A percentile compares a stretch with the other conserved stretches of the same genome.
phyloP scores from a whole-genome alignment of 1,139 yeast genomes.

The Pichia sp. region DNA sequence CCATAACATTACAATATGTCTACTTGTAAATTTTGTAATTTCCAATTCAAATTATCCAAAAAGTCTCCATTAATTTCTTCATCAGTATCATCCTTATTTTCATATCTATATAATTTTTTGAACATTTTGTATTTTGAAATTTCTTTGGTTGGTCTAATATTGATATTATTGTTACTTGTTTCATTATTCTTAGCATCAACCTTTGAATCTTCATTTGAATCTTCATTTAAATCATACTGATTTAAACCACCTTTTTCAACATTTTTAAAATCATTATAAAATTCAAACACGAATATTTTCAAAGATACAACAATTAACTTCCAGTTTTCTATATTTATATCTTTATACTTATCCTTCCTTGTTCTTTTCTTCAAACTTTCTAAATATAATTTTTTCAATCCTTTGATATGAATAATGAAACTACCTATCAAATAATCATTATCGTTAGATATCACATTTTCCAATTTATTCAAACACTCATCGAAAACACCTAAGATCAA shows the following conservation, averaged over 20 bases:
- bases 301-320: neutral
- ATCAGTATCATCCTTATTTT: neutral
- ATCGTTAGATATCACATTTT: neutral
- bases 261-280: neutral
- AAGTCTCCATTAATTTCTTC: neutral
- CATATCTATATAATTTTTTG: neutral
- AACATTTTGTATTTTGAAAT: neutral
- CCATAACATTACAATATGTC: neutral
- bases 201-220: neutral
- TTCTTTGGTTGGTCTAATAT: neutral
- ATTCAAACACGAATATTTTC: conserved; percentile 1
- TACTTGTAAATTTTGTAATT: neutral
- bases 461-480: neutral
- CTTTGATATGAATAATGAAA: conserved; percentile 5
- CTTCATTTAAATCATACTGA: neutral
- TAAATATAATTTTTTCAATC: neutral
- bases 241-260: too few species aligned
- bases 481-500: neutral
- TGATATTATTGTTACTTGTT: too few species aligned
- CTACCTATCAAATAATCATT: conserved; percentile 1
- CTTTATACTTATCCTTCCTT: neutral
- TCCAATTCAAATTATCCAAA: neutral
- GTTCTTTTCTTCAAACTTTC: neutral
- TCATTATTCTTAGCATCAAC: neutral
- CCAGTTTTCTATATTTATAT: conserved; percentile 1